Percentiles rank a stretch among this genome's conserved stretches.
These are phyloP conservation scores for Skeletonema costatum DNA, from an alignment of 108 stramenopile species.

Conservation along the genomic window DNA sequence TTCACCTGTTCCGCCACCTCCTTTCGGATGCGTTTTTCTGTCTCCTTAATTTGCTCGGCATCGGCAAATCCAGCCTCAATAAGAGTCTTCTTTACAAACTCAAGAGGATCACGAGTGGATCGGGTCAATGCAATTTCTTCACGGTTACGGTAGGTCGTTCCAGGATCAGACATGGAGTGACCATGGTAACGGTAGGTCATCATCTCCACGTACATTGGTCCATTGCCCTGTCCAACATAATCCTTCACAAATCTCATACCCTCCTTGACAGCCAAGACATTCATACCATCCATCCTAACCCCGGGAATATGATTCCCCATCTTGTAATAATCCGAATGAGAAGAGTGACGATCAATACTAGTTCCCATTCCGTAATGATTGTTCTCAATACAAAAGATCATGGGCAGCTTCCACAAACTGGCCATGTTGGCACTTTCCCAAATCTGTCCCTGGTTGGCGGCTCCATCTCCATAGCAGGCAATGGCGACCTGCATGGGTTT, in stretches of 20 bases:
- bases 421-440: constrained; percentile 99
- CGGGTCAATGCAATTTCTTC: constrained; percentile 98
- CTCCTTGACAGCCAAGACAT: constrained; percentile 96
- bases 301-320: constrained; percentile 99
- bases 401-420: constrained; percentile 94
- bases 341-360: constrained; percentile 94
- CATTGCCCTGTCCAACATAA: constrained; percentile 92
- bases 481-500: constrained; percentile 95
- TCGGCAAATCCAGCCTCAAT: constrained; percentile 89
- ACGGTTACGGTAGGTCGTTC: constrained; percentile 99
- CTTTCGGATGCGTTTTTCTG: constrained; percentile 95
- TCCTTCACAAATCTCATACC: constrained; percentile 97
- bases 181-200: constrained; percentile 99
- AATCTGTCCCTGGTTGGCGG: constrained; percentile 99
- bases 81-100: constrained; percentile 95
- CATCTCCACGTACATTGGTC: constrained; percentile 98
- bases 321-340: constrained; percentile 97
- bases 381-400: constrained; percentile 99
- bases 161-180: constrained; percentile 99
- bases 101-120: constrained; percentile 96
- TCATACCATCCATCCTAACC: constrained; percentile 98
- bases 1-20: constrained; percentile 89
- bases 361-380: constrained; percentile 99
- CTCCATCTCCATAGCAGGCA: constrained; percentile 99
- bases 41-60: constrained; percentile 95